Conservation (phyloP, 106 monocot genomes). For the Narthecium ossifragum region DNA sequence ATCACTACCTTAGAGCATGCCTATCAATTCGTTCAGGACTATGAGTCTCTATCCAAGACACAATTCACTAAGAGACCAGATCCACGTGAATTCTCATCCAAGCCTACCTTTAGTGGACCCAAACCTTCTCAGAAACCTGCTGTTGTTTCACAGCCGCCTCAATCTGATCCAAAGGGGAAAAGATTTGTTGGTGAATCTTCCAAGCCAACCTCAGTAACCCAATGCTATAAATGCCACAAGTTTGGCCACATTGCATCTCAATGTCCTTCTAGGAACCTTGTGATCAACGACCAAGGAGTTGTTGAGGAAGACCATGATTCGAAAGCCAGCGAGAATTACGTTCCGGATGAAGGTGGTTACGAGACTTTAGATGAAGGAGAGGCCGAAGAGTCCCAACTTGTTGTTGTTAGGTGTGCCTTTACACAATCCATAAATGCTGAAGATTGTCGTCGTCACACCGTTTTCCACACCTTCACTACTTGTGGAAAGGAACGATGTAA, state of each 20-base stretch:
- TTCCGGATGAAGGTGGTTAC: too few relatives aligned
- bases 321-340: too few relatives aligned
- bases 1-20: background rate
- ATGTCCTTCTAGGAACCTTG: background rate
- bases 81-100: too few relatives aligned
- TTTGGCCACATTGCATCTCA: background rate
- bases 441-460: background rate
- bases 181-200: background rate
- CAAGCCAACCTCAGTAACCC: background rate
- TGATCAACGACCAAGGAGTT: background rate
- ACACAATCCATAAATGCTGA: background rate
- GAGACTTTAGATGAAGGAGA: too few relatives aligned
- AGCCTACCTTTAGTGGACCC: background rate
- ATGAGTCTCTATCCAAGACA: background rate
- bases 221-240: background rate
- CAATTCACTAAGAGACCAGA: too few relatives aligned
- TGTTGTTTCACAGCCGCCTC: background rate
- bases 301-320: background rate
- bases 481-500: background rate
- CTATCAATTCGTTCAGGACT: background rate
- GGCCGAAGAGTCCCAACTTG: background rate
- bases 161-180: background rate
- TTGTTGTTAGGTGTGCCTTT: background rate
- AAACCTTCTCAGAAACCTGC: background rate
- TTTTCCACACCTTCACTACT: background rate